These are phyloP conservation scores for Plectosphaerella plurivora DNA, from an alignment of 2,329 filamentous ascomycete species.

Conservation along the genomic window DNA sequence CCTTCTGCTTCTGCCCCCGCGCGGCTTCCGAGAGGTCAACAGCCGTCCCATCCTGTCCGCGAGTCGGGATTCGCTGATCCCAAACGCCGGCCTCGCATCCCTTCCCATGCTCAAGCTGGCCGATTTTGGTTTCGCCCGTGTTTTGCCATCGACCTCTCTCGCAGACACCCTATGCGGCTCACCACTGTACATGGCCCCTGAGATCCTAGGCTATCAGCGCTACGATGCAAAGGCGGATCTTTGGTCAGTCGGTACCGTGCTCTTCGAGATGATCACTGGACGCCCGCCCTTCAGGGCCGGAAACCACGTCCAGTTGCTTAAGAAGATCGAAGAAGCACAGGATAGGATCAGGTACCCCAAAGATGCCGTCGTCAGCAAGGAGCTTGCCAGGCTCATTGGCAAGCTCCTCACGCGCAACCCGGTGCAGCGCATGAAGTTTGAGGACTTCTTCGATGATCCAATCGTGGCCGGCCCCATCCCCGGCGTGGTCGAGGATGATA, in stretches of 20 bases:
- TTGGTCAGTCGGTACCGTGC: slow-evolving; percentile 94
- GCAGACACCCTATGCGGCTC: slow-evolving; percentile 96
- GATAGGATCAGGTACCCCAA: slow-evolving; percentile 81
- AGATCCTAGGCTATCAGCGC: slow-evolving; percentile 94
- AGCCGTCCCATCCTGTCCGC: slow-evolving; percentile 69
- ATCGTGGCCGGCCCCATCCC: slow-evolving; percentile 75
- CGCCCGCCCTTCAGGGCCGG: slow-evolving; percentile 85
- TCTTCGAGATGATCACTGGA: slow-evolving; percentile 92
- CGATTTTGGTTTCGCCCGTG: slow-evolving; percentile 96
- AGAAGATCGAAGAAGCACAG: slow-evolving; percentile 85
- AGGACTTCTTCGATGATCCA: slow-evolving; percentile 74
- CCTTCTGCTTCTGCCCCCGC: slow-evolving; percentile 79
- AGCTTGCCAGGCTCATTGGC: slow-evolving; percentile 77
- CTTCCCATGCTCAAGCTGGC: slow-evolving; percentile 96
- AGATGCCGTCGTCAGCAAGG: slow-evolving; percentile 65
- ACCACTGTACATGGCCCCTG: slow-evolving; percentile 96
- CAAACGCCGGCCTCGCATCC: slow-evolving; percentile 74
- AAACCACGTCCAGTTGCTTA: slow-evolving; percentile 90
- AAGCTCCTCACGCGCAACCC: slow-evolving; percentile 80
- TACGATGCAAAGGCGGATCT: slow-evolving; percentile 96
- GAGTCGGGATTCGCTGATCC: slow-evolving; percentile 75
- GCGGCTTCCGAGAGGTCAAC: slow-evolving; percentile 60
- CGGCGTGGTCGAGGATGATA: slow-evolving; percentile 73
- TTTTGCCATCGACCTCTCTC: slow-evolving; percentile 82
- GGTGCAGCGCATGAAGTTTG: slow-evolving; percentile 79